phyloP scores from a whole-genome alignment of 176 grass and related monocot species.

The Raddia distichophylla region DNA sequence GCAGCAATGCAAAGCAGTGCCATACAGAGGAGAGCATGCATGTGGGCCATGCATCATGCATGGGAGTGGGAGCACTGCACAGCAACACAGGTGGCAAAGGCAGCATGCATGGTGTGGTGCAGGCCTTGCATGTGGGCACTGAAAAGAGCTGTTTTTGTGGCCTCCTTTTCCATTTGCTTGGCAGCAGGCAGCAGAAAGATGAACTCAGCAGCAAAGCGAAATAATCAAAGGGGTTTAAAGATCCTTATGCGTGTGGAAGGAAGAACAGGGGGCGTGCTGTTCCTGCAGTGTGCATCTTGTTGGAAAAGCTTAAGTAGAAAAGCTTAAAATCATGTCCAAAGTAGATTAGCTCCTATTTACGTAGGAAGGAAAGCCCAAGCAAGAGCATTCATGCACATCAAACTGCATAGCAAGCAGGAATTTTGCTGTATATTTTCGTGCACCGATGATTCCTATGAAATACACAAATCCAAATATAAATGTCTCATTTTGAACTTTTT shows the following conservation, averaged over 20 bases:
- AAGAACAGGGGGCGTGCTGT: not conserved
- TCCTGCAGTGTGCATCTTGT: not conserved
- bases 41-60: not conserved
- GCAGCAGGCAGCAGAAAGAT: not conserved
- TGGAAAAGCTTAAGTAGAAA: not conserved
- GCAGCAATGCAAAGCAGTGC: not conserved
- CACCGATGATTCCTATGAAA: too few species aligned
- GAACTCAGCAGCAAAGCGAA: not conserved
- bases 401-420: too few species aligned
- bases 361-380: not conserved
- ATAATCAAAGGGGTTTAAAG: not conserved
- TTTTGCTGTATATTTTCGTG: too few species aligned
- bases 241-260: not conserved
- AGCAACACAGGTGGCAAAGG: not conserved
- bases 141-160: slow-evolving; percentile 31
- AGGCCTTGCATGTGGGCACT: slow-evolving; percentile 41
- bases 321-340: not conserved
- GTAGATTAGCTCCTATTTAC: not conserved
- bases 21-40: not conserved
- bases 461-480: too few species aligned
- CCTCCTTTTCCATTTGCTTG: not conserved
- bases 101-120: slow-evolving; percentile 18
- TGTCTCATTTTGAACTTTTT: too few species aligned
- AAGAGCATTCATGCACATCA: not conserved
- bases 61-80: not conserved